Conservation (phyloP, 768 basidiomycete genomes). For the Termitomyces sp. region DNA sequence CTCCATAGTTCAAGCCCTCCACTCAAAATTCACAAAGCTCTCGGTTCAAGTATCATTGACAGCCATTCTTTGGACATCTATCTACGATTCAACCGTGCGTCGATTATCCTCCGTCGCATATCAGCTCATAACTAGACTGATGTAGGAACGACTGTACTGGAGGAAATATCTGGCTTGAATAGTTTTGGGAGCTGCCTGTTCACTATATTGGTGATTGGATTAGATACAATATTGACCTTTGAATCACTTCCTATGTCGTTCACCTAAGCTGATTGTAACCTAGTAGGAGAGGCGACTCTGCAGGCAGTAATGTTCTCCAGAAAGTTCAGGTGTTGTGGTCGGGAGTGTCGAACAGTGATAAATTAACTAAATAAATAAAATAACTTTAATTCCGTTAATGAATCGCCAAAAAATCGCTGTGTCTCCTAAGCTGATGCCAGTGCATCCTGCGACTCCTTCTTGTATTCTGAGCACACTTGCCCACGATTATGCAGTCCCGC, state of each 20-base stretch:
- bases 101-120: background rate
- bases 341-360: too few species aligned
- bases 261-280: too few species aligned
- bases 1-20: background rate
- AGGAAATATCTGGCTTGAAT: background rate
- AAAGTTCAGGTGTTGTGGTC: too few species aligned
- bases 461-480: background rate
- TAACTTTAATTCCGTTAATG: background rate
- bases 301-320: too few species aligned
- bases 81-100: background rate
- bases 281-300: too few species aligned
- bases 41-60: background rate
- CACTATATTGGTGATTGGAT: background rate
- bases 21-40: background rate
- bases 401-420: background rate
- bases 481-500: slow-evolving; percentile 29
- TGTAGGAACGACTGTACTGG: background rate
- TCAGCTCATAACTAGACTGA: background rate
- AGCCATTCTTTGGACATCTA: background rate
- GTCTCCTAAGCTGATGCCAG: background rate
- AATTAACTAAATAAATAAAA: background rate
- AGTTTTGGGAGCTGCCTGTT: background rate
- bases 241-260: too few species aligned
- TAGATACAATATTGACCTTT: background rate
- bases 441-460: background rate